Evolutionary conservation across 2,329 filamentous ascomycete genomes (phyloP), one percentile per base, ranked within the genome.

Genomic region (Polychaeton citri): DNA sequence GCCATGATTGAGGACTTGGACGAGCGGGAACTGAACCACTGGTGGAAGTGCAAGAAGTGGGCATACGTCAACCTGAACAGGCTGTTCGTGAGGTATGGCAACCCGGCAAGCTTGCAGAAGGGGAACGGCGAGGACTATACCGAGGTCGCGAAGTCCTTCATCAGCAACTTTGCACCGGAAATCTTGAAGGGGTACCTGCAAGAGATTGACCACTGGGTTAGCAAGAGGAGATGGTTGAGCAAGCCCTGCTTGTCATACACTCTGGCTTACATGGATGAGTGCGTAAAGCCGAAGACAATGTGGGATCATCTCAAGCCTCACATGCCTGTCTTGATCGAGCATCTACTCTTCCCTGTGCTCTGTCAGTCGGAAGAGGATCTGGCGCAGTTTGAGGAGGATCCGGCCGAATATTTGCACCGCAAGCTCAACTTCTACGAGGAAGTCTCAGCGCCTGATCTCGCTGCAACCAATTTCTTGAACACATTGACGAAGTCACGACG

Each of bases 21-120:
- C 39, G 88, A 96, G 54, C 76, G 90, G 39, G 90, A 96, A 61
- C 74, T 80, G 51, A 87, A 94, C 57, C 86, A 95, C 60, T 98
- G 90, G 88, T 98, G 88, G 88, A 98, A 96, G 68, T 83, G 87
- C 44, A 96, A 96, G 77, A 98, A 98, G 63, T 96, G 90, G 90
- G 82, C 88, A 10, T 98, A 95, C 61, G 93, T 90, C 53, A 96
- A 96, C 61, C 64, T 98, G 49, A 98, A 98, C 65, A 76, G 90
- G 43, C 74, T 98, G 13, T 98, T 90, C 55, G 87, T 96, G 51
- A 47, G 87, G 61, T 94, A 98, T 53, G 90, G 90, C 41, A 96
- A 93, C 64, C 82, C 83, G 8, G 68, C 76, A 33, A 76, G 75
- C 24, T 68, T 93, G 40, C 75, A 78, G 41, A 80, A 81, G 53